Evolutionary conservation across 1,284 basidiomycete genomes (phyloP), one percentile per base, ranked within the genome.

Genomic region (Phlebopus sp.): DNA sequence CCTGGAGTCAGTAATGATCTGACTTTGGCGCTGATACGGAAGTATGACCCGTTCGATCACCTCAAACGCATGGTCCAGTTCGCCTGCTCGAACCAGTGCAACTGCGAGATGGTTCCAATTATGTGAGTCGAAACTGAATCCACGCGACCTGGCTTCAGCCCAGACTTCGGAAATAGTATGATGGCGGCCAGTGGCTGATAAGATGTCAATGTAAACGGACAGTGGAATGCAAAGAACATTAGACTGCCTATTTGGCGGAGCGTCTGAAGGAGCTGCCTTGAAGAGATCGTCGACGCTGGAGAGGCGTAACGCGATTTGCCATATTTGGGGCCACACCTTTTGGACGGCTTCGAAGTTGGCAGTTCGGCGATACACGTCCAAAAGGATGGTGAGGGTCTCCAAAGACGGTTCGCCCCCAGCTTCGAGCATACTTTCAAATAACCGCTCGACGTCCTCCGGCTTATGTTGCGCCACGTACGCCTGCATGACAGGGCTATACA

Each of bases 81-180:
- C 81, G 15, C 89, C 93, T 0, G 86, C 89, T 29, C 86, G 81
- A 25, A 92, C 75, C 29, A 96, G 77, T 11, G 86, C 88, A 3
- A 85, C 73, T 19, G 77, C 79, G 19, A 96, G 75, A 59, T 92
- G 84, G 63, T 97, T 98, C 89, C 92, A 99, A 68, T 97, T 98
- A 58, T 89, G 84, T 10, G 90, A 79, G 63, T 97, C 92, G 61
- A 95, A 93, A 3, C 76, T 76, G 56, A 96, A 90, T 1, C 92
- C 91, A n/a, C 75, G 67, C 5, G 69, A 55, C 52, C 81, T 77
- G 40, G 91, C 78, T 25, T 71, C 63, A 14, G 73, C 68, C 95
- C 96, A 98, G 0, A 79, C 72, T 10, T 68, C 62, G 15, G 84
- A 79, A 34, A 97, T 78, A 47, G 85, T 78, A 7, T 64, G 54